Conservation (phyloP, 768 basidiomycete species). For the Boletus bicolor region DNA sequence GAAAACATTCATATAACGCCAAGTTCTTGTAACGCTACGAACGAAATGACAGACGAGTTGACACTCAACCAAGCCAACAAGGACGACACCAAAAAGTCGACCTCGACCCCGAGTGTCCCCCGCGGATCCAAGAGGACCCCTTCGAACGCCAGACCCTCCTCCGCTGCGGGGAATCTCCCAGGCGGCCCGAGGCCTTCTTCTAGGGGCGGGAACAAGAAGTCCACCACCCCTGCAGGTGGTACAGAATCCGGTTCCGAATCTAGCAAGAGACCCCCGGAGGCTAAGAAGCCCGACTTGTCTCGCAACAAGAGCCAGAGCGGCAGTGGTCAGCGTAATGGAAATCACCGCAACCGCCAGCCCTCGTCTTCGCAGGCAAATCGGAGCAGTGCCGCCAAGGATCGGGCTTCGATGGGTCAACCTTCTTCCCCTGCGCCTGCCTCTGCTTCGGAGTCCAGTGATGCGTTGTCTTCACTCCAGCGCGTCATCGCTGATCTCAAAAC, state of each 20-base stretch:
- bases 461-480: slow-evolving; percentile 83
- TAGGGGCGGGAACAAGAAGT: slow-evolving; percentile 63
- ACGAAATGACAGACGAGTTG: slow-evolving; percentile 85
- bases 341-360: slow-evolving; percentile 55
- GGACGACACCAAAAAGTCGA: slow-evolving; percentile 66
- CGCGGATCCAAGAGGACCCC: slow-evolving; percentile 59
- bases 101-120: slow-evolving; percentile 41
- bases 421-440: slow-evolving; percentile 49
- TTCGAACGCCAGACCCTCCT: slow-evolving; percentile 42
- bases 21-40: slow-evolving; percentile 55
- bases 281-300: slow-evolving; percentile 46
- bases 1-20: slow-evolving; percentile 41
- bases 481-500: slow-evolving; percentile 94
- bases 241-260: slow-evolving; percentile 74
- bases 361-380: slow-evolving; percentile 59
- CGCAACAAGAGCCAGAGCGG: slow-evolving; percentile 55
- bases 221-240: slow-evolving; percentile 33
- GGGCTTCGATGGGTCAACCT: slow-evolving; percentile 37
- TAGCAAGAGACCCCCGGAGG: slow-evolving; percentile 56
- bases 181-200: slow-evolving; percentile 60
- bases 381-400: slow-evolving; percentile 47
- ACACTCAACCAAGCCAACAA: slow-evolving; percentile 51
- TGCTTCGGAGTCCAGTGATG: slow-evolving; percentile 68
- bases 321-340: slow-evolving; percentile 42
- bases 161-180: slow-evolving; percentile 41